A percentile compares a stretch with the other conserved stretches of the same genome.
These are phyloP conservation scores for Chlorella sorokiniana DNA, from an alignment of 139 green algal genomes.

Conservation along the genomic window DNA sequence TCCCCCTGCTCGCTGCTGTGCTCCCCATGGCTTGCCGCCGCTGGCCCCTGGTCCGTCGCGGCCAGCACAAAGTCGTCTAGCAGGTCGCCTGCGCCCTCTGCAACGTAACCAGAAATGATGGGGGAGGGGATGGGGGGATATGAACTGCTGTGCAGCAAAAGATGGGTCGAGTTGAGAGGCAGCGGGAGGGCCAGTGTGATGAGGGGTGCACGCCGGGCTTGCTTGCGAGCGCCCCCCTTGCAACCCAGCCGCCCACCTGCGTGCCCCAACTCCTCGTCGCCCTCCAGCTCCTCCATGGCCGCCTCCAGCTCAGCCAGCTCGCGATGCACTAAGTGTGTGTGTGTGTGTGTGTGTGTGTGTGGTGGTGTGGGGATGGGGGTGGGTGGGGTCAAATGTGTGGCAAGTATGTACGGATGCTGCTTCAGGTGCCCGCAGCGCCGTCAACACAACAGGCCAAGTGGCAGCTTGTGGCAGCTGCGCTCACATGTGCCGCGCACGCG, in stretches of 20 bases:
- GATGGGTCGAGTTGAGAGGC: background rate
- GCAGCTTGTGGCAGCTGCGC: background rate
- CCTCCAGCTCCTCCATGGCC: conserved; percentile 44
- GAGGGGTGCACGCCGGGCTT: no score
- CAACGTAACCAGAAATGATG: background rate
- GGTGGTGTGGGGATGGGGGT: no score
- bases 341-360: no score
- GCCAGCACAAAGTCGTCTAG: conserved; percentile 76
- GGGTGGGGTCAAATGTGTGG: no score
- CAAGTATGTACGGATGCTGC: no score
- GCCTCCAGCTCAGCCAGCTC: conserved; percentile 54
- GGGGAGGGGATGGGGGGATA: background rate
- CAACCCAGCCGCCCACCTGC: background rate
- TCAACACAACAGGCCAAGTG: background rate
- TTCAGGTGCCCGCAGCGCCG: no score
- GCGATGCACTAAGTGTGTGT: no score
- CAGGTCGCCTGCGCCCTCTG: conserved; percentile 59
- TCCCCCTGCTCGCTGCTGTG: background rate
- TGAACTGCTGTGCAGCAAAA: background rate
- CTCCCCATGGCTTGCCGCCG: background rate
- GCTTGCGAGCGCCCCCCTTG: no score
- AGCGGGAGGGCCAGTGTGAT: no score
- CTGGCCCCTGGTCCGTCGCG: conserved; percentile 35
- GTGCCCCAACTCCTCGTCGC: conserved; percentile 31
- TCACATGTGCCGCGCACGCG: conserved; percentile 26